Evolutionary conservation across 202 grass and related monocot genomes (phyloP), one percentile per base, ranked within the genome.

Genomic region (Panicum virgatum): DNA sequence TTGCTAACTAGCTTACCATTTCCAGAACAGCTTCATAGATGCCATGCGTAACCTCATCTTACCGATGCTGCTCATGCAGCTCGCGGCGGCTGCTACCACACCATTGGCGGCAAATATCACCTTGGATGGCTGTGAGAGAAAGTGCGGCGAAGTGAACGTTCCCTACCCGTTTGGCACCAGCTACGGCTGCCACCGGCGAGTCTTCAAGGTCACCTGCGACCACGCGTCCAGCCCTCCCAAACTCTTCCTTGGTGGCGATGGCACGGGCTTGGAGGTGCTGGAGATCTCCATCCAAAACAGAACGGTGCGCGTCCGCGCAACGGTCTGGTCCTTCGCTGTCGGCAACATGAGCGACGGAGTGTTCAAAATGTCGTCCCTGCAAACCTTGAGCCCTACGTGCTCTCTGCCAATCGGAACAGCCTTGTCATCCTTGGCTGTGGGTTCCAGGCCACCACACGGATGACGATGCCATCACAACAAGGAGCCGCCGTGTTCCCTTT

Each of bases 131-230:
- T 91, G 89, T 47, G 52, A 48, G 61, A 40, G 64, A 67, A 85
- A 77, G 27, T 92, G 90, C 36, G 58, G 87, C 6, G 73, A 53
- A 40, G 75, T 92, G 46, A 40, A 51, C 0, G 77, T 92, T 23
- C 46, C 72, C 0, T 87, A 87, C 40, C 90, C 90, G 22, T 89
- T 92, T 22, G 83, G 83, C 82, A 78, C 81, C 7, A 59, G 66
- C 22, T 18, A 22, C 7, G 66, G 71, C 39, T 92, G 87, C 42
- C 77, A 71, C 74, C 83, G 25, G 30, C 2, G 47, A 25, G 90
- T 84, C 36, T 92, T 89, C 54, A 64, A 81, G 72, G 86, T 89
- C 80, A 69, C 29, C n/a, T 92, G 90, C 40, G 47, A 92, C 43
- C 62, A 20, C 50, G 37, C 61, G 22, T 16, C 62, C 66, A 7